These are phyloP conservation scores for Aspergillus japonicus DNA, from an alignment of 2,329 filamentous ascomycete genomes.

Conservation along the genomic window DNA sequence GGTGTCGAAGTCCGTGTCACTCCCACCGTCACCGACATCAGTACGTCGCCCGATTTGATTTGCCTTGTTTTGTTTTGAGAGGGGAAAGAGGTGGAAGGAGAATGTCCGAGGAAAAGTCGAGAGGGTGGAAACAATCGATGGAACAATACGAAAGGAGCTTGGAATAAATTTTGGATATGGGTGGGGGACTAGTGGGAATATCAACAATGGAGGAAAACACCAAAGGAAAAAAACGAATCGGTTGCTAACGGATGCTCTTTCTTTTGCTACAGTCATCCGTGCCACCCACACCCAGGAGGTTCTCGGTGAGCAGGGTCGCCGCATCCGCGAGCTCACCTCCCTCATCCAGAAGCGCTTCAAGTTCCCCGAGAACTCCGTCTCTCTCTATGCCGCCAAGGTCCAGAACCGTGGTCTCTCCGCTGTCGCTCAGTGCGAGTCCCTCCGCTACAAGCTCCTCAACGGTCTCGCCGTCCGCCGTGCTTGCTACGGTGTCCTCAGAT, in stretches of 20 bases:
- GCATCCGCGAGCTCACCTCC: slow-evolving; percentile 99
- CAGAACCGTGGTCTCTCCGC: slow-evolving; percentile 99
- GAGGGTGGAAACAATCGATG: slow-evolving; percentile 11
- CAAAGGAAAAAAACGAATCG: slow-evolving; percentile 6
- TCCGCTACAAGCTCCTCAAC: slow-evolving; percentile 99
- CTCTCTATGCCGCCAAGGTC: slow-evolving; percentile 99
- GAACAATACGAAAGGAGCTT: neutral
- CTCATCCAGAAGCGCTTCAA: slow-evolving; percentile 99
- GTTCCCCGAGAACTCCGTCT: slow-evolving; percentile 99
- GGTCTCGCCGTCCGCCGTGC: slow-evolving; percentile 97
- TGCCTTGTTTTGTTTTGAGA: slow-evolving; percentile 13
- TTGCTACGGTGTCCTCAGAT: slow-evolving; percentile 99
- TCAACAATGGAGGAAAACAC: neutral
- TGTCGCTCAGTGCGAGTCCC: slow-evolving; percentile 99
- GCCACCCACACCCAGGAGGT: slow-evolving; percentile 99
- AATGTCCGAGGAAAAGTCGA: slow-evolving; percentile 13
- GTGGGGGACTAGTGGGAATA: neutral
- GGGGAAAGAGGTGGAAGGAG: neutral
- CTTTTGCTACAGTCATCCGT: slow-evolving; percentile 70
- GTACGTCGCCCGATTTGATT: slow-evolving; percentile 43
- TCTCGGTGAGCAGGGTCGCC: slow-evolving; percentile 98
- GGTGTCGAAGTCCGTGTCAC: slow-evolving; percentile 99
- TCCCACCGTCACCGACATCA: slow-evolving; percentile 99
- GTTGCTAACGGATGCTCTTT: slow-evolving; percentile 35
- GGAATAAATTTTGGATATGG: neutral